These are phyloP conservation scores for Cucumis variabilis DNA, from an alignment of 331 rosid species.

Conservation along the genomic window DNA sequence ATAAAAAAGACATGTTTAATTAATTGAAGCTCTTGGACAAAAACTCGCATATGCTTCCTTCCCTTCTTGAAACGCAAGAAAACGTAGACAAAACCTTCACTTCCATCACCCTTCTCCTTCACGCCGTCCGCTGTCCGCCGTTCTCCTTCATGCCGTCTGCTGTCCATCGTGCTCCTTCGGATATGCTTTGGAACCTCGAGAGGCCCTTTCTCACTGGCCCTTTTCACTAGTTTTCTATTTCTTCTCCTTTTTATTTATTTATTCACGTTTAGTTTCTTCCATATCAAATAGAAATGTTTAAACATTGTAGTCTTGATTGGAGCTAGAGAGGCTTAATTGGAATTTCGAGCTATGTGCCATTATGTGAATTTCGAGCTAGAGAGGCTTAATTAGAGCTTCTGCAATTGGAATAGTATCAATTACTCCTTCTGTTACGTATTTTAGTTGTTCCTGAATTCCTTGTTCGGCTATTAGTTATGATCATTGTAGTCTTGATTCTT, in stretches of 20 bases:
- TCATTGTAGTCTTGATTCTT: neutral
- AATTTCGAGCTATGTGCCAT: neutral
- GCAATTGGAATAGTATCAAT: neutral
- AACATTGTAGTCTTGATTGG: no score
- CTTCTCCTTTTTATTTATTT: neutral
- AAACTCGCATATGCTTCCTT: no score
- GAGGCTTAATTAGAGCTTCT: constrained; percentile 16
- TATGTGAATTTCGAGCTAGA: neutral
- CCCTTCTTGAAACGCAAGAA: no score
- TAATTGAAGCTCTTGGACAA: no score
- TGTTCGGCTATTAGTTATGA: constrained; percentile 1
- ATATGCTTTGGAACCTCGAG: constrained; percentile 63
- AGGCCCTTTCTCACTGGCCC: constrained; percentile 68
- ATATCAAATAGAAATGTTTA: neutral
- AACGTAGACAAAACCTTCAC: no score
- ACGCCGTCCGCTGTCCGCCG: no score
- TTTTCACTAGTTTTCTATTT: constrained; percentile 51
- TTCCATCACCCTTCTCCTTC: no score
- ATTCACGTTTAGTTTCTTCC: neutral
- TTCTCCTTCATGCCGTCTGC: no score
- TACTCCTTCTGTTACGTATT: neutral
- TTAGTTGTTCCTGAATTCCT: neutral
- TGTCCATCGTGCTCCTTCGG: constrained; percentile 38
- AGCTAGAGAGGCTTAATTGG: no score
- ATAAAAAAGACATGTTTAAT: no score